Percentiles rank a stretch among this genome's conserved stretches.
Evolutionary conservation across 2,329 filamentous ascomycete genomes (phyloP).

Genomic region (Pleomassaria siparia): DNA sequence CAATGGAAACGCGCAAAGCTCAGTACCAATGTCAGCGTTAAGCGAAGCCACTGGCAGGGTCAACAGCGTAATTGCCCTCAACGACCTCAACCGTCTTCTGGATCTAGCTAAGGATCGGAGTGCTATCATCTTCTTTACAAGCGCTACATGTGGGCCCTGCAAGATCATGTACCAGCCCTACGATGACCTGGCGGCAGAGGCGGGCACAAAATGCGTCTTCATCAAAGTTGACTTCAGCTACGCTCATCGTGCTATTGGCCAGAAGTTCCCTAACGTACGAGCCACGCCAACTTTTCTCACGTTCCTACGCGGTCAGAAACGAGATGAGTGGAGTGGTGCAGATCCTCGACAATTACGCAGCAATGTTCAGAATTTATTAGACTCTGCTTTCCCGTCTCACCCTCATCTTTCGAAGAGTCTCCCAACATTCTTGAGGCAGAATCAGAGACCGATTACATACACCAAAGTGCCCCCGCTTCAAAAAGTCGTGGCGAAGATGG

Average conservation of each 20-base stretch:
- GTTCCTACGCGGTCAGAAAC: slow-evolving; percentile 73
- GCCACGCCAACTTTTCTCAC: slow-evolving; percentile 90
- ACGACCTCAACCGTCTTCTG: slow-evolving; percentile 64
- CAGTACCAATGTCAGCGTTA: slow-evolving; percentile 11
- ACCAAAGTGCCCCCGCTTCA: slow-evolving; percentile 77
- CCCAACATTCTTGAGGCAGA: slow-evolving; percentile 66
- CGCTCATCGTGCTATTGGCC: slow-evolving; percentile 62
- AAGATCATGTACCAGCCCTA: slow-evolving; percentile 80
- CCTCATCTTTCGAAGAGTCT: slow-evolving; percentile 72
- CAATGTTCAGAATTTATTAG: slow-evolving; percentile 72
- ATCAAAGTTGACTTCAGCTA: slow-evolving; percentile 81
- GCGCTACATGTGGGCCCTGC: slow-evolving; percentile 81
- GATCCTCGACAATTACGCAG: slow-evolving; percentile 67
- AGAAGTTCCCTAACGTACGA: slow-evolving; percentile 63
- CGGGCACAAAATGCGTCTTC: slow-evolving; percentile 66
- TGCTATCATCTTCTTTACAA: slow-evolving; percentile 90
- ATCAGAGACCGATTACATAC: slow-evolving; percentile 71
- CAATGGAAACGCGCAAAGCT: slow-evolving; percentile 2
- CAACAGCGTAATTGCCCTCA: slow-evolving; percentile 60
- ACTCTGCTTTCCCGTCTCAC: slow-evolving; percentile 75
- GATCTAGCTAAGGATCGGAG: slow-evolving; percentile 64
- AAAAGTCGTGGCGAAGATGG: slow-evolving; percentile 81
- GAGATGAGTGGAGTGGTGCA: slow-evolving; percentile 79
- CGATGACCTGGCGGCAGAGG: slow-evolving; percentile 75
- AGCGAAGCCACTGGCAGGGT: slow-evolving; percentile 53